Base-by-base conservation (phyloP, 2,329 filamentous ascomycete species). In the Pseudogymnoascus sp. region DNA sequence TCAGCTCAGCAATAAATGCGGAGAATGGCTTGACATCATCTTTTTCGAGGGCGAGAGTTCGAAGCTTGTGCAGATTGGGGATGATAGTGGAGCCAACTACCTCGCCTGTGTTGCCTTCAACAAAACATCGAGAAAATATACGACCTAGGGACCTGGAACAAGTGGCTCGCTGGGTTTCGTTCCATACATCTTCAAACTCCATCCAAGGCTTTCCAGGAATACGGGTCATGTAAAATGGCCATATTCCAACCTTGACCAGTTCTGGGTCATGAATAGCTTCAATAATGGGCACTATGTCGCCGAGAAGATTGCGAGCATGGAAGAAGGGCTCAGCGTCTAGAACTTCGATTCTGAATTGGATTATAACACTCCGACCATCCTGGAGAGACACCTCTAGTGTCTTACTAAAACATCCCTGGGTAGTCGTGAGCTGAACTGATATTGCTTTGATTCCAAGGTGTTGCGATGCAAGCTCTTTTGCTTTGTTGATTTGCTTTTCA, bases 401-500 rank as follows among this genome's bases (percentile, higher is more conserved):
- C 36, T 62, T 67, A 58, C 67, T 70, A 39, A 67, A 69, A 59
- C 59, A 67, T 28, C 66, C 68, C 64, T 70, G 67, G 35, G 64
- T 62, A 16, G 39, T 38, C 8, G 62, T 58, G 2, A 61, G 62
- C 33, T 64, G 63, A 45, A 67, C 65, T 49, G 62, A 68, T 60
- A 63, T 66, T 4, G 66, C 63, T 14, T 41, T 33, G 23, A 64
- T 61, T 12, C 58, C 61, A 23, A 49, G 52, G 60, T 66, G 64
- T n/a, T 39, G 42, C 22, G 36, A 23, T n/a, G 67, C 65, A 16
- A 67, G 65, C 28, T 62, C 12, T 45, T 62, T 63, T 5, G 66
- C 67, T 30, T 64, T 63, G 55, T 58, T 60, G 61, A 55, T 36
- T 38, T 66, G 64, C 62, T 65, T 65, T 35, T 33, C 22, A 28